Conservation (phyloP, 805 yeast species). For the Metschnikowia sp. region DNA sequence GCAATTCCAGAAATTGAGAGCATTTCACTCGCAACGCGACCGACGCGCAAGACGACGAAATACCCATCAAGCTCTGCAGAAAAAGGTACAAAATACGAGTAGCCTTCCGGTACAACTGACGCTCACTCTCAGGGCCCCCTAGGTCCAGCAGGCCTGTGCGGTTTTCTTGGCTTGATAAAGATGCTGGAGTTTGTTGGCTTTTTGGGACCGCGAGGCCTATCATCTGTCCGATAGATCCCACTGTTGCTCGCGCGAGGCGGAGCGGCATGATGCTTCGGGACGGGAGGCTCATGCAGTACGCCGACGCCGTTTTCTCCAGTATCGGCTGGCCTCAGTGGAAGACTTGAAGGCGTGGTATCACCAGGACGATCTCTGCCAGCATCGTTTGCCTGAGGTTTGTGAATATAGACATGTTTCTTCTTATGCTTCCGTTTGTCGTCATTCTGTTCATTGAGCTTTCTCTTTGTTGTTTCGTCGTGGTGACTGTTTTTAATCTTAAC, state of each 20-base stretch:
- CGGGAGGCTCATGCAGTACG: too few species aligned
- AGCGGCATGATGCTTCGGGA: background rate
- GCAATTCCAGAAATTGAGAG: too few species aligned
- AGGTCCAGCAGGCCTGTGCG: slow-evolving; percentile 7
- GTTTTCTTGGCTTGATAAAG: slow-evolving; percentile 12
- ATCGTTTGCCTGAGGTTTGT: background rate
- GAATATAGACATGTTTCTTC: background rate
- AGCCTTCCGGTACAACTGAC: background rate
- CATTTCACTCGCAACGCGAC: background rate
- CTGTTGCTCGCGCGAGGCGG: slow-evolving; percentile 11
- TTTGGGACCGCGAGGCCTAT: background rate
- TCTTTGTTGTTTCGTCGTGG: background rate
- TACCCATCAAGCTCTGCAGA: background rate
- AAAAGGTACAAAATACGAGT: slow-evolving; percentile 3
- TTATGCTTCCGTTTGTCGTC: background rate
- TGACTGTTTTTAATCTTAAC: too few species aligned
- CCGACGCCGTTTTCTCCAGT: too few species aligned
- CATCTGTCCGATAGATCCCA: slow-evolving; percentile 12
- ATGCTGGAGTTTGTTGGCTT: slow-evolving; percentile 7
- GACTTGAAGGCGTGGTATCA: too few species aligned
- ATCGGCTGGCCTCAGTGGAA: too few species aligned
- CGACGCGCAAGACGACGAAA: background rate
- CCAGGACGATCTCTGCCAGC: background rate
- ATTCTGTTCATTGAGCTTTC: background rate
- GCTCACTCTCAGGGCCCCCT: background rate